These are phyloP conservation scores for Ogataea hybrid DNA, from an alignment of 1,139 yeast genomes.

Conservation along the genomic window DNA sequence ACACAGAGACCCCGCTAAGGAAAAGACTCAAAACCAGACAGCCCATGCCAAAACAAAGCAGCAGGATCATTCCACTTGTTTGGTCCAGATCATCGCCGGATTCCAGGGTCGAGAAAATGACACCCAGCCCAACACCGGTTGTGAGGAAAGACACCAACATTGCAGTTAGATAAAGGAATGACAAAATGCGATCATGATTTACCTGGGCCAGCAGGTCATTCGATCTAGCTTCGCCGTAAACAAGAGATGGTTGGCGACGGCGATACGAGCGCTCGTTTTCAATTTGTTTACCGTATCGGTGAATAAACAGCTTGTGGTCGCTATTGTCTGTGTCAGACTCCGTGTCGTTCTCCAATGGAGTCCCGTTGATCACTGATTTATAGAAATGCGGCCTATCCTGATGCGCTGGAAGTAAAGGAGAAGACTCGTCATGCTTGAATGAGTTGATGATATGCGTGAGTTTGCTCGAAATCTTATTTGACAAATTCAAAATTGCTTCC, in stretches of 20 bases:
- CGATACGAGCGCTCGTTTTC: background rate
- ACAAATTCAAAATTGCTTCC: constrained; percentile 33
- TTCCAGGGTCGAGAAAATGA: constrained; percentile 32
- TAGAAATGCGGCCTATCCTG: constrained; percentile 10
- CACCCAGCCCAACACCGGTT: constrained; percentile 47
- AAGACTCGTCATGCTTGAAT: background rate
- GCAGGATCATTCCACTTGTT: constrained; percentile 32
- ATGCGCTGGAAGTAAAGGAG: background rate
- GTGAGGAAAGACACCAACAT: constrained; percentile 43
- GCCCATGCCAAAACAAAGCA: constrained; percentile 28
- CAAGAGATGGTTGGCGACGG: constrained; percentile 10
- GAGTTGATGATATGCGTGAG: constrained; percentile 18
- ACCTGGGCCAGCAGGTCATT: constrained; percentile 21
- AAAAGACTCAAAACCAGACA: constrained; percentile 28
- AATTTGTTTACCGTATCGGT: background rate
- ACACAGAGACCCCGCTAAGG: constrained; percentile 28
- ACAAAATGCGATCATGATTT: constrained; percentile 45
- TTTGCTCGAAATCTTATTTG: constrained; percentile 23
- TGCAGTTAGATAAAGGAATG: constrained; percentile 44
- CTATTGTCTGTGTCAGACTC: constrained; percentile 20
- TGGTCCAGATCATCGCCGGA: constrained; percentile 19
- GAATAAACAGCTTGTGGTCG: constrained; percentile 4
- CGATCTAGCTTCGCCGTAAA: constrained; percentile 10
- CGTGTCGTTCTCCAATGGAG: constrained; percentile 4
- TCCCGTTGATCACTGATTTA: constrained; percentile 12